Evolutionary conservation across 345 rosid genomes (phyloP).

Genomic region (Capsella bursapastoris): DNA sequence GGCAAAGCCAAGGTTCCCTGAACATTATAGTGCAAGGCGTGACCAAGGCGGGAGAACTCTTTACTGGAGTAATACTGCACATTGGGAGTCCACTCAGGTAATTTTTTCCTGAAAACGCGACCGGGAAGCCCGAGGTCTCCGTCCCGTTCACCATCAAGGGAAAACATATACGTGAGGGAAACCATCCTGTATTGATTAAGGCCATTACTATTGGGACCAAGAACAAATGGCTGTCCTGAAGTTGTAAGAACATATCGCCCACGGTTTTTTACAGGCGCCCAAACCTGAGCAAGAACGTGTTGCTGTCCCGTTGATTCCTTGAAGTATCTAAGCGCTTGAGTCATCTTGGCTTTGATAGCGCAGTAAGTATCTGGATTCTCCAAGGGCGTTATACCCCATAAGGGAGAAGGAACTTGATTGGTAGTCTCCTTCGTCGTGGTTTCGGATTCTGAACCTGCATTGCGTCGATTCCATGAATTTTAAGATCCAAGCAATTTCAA

Average conservation of each 20-base stretch:
- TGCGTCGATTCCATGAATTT: conserved; percentile 13
- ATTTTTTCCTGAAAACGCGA: conserved; percentile 78
- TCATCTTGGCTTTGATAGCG: conserved; percentile 82
- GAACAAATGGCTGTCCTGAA: conserved; percentile 90
- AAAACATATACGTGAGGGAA: conserved; percentile 73
- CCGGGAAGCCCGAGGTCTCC: conserved; percentile 92
- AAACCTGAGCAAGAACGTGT: conserved; percentile 85
- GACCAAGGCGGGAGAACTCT: conserved; percentile 80
- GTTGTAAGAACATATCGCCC: conserved; percentile 73
- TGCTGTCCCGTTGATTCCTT: conserved; percentile 89
- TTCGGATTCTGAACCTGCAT: conserved; percentile 56
- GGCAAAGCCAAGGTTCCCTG: conserved; percentile 93
- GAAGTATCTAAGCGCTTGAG: conserved; percentile 77
- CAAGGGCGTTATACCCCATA: conserved; percentile 51
- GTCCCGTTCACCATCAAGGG: conserved; percentile 74
- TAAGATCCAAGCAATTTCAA: not conserved
- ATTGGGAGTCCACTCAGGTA: conserved; percentile 97
- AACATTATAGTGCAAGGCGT: conserved; percentile 75
- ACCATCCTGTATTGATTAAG: conserved; percentile 89
- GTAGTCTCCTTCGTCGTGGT: conserved; percentile 42
- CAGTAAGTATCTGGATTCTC: conserved; percentile 69
- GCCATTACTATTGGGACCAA: conserved; percentile 71
- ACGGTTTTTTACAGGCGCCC: conserved; percentile 81
- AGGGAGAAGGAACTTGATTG: conserved; percentile 55
- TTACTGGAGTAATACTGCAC: conserved; percentile 86